phyloP scores from a whole-genome alignment of 1,284 basidiomycete genomes.

The Ustilago sp. region DNA sequence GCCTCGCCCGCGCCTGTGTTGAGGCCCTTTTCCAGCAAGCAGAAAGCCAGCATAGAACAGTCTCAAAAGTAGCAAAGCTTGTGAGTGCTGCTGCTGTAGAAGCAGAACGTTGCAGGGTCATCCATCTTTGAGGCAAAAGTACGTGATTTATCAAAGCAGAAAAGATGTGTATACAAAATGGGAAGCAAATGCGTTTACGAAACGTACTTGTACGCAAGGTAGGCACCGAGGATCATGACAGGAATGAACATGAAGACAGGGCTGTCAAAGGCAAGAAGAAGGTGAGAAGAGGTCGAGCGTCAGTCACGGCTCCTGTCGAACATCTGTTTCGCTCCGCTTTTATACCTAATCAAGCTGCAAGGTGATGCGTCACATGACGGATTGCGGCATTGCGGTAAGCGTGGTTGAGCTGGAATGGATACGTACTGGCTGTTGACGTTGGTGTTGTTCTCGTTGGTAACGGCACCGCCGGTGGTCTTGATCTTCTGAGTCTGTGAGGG shows the following conservation, averaged over 20 bases:
- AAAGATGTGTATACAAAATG: conserved; percentile 16
- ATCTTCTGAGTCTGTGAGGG: conserved; percentile 35
- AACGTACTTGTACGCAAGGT: conserved; percentile 60
- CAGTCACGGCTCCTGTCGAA: background rate
- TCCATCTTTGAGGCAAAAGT: conserved; percentile 4
- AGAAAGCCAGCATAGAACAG: background rate
- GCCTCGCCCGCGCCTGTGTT: no score
- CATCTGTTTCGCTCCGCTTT: background rate
- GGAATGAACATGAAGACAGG: conserved; percentile 66
- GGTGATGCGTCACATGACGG: background rate
- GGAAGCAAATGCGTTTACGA: conserved; percentile 22
- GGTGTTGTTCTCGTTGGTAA: conserved; percentile 55
- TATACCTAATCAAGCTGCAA: background rate
- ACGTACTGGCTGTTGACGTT: conserved; percentile 61
- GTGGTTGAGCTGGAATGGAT: background rate
- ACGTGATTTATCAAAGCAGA: conserved; percentile 9
- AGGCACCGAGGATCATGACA: conserved; percentile 53
- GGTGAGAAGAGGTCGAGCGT: background rate
- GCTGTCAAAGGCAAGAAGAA: conserved; percentile 28
- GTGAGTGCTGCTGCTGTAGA: background rate
- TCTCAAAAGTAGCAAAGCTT: background rate
- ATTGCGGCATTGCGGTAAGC: background rate
- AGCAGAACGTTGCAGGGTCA: background rate
- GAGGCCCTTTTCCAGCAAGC: no score
- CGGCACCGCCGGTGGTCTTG: conserved; percentile 52